Percentiles rank a stretch among this genome's conserved stretches.
Conservation (phyloP, 2,329 filamentous ascomycete species). For the Sodiomyces alkalinus region DNA sequence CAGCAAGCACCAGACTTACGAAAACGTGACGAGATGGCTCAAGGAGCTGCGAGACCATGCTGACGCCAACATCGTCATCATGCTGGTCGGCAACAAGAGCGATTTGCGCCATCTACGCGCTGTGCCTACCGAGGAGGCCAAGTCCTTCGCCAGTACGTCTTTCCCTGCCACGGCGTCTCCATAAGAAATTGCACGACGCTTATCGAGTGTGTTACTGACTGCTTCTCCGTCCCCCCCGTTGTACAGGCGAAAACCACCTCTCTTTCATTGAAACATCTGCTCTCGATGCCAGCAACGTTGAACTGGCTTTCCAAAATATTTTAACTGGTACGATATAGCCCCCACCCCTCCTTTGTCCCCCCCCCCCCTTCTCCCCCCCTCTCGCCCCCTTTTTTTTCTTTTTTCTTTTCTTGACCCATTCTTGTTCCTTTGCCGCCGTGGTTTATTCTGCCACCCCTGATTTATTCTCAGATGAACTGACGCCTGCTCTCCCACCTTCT, state of each 20-base stretch:
- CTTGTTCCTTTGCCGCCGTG: not conserved
- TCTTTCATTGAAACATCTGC: constrained; percentile 99
- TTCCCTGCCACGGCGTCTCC: too few species aligned
- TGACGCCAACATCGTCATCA: constrained; percentile 98
- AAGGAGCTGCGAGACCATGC: constrained; percentile 97
- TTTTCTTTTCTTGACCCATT: not conserved
- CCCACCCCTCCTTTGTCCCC: not conserved
- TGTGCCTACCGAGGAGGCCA: constrained; percentile 94
- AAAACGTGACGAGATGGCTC: constrained; percentile 97
- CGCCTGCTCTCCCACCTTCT: constrained; percentile 7
- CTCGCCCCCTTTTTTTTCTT: too few species aligned
- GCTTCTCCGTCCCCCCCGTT: constrained; percentile 1
- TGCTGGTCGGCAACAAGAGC: constrained; percentile 99
- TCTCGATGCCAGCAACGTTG: constrained; percentile 96
- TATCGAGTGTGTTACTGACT: too few species aligned
- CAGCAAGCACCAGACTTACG: constrained; percentile 98
- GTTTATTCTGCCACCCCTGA: constrained; percentile 1
- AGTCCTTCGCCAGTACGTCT: constrained; percentile 80
- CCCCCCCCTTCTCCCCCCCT: constrained; percentile 3
- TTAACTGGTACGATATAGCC: constrained; percentile 61
- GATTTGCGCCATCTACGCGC: constrained; percentile 98
- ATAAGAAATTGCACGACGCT: too few species aligned
- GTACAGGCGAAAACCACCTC: constrained; percentile 85
- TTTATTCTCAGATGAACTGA: constrained; percentile 4
- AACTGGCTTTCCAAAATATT: constrained; percentile 98